Conservation (phyloP, 257 asterid species). For the Scutellaria baicalensis region DNA sequence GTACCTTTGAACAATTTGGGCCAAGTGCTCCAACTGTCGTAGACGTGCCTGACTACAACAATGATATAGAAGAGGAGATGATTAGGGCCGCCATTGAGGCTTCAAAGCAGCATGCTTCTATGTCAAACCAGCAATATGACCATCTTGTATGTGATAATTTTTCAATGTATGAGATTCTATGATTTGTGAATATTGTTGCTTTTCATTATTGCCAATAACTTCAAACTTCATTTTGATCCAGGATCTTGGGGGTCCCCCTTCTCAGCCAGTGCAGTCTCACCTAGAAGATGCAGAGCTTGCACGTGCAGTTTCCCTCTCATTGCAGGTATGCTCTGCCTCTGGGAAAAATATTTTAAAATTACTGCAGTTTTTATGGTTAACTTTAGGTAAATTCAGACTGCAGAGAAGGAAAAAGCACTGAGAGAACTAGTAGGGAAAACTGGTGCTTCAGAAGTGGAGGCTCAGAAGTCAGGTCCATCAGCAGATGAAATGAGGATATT, state of each 20-base stretch:
- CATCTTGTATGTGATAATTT: conserved; percentile 35
- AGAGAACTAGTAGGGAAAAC: conserved; percentile 40
- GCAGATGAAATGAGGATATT: conserved; percentile 39
- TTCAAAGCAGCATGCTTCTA: conserved; percentile 68
- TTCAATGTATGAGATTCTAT: background rate
- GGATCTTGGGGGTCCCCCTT: conserved; percentile 35
- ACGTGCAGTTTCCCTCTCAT: conserved; percentile 69
- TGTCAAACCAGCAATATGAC: conserved; percentile 35
- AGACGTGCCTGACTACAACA: conserved; percentile 50
- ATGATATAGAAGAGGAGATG: conserved; percentile 98
- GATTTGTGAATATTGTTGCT: background rate
- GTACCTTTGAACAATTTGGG: conserved; percentile 9
- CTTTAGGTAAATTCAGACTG: conserved; percentile 48
- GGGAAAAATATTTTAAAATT: background rate
- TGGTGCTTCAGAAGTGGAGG: conserved; percentile 37
- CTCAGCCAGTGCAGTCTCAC: conserved; percentile 42
- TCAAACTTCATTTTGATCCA: conserved; percentile 22
- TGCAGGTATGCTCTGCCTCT: conserved; percentile 42
- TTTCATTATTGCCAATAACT: conserved; percentile 2
- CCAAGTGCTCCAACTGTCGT: conserved; percentile 61
- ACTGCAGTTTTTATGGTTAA: conserved; percentile 19
- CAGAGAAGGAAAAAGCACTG: conserved; percentile 58
- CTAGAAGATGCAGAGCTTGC: conserved; percentile 55
- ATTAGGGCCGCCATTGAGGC: conserved; percentile 98
- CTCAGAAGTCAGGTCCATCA: conserved; percentile 29